Conservation (phyloP, 495 filamentous ascomycete genomes). For the Hypoxylon intermedium region DNA sequence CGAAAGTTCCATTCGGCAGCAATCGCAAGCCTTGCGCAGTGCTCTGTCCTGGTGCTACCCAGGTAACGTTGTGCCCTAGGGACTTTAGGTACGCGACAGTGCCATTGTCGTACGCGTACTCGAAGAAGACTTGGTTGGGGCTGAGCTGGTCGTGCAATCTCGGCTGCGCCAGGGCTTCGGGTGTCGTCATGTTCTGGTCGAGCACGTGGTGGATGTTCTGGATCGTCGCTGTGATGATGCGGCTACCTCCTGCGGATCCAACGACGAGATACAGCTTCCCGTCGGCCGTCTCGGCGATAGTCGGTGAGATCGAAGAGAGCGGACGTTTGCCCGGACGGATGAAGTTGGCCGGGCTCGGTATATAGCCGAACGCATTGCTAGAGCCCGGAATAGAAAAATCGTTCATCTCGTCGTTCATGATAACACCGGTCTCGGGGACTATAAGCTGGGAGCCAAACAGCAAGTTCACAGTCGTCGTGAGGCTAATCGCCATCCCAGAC, state of each 20-base stretch:
- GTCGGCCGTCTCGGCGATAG: constrained; percentile 74
- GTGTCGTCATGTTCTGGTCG: constrained; percentile 64
- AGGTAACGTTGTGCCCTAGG: constrained; percentile 77
- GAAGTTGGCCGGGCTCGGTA: constrained; percentile 81
- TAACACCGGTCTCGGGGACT: constrained; percentile 77
- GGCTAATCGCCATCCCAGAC: constrained; percentile 68
- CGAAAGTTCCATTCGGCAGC: constrained; percentile 70
- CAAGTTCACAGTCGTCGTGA: constrained; percentile 79
- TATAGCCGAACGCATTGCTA: constrained; percentile 81
- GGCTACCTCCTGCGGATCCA: constrained; percentile 83
- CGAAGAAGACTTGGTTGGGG: constrained; percentile 72
- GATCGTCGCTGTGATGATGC: constrained; percentile 84
- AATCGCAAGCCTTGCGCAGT: constrained; percentile 75
- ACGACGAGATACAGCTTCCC: constrained; percentile 71
- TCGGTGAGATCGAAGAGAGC: constrained; percentile 77
- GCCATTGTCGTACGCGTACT: constrained; percentile 71
- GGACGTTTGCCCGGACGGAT: constrained; percentile 82
- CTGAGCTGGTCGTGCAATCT: constrained; percentile 84
- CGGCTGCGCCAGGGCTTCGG: constrained; percentile 68
- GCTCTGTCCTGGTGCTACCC: constrained; percentile 67
- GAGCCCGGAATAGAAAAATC: constrained; percentile 82
- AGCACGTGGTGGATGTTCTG: constrained; percentile 78
- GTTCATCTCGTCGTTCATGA: constrained; percentile 96
- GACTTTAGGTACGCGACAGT: constrained; percentile 69
- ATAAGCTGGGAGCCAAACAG: constrained; percentile 76